Percentiles rank a stretch among this genome's conserved stretches.
Conservation (phyloP, 371 early-diverging fungal genomes). For the Paramicrosporidium saccamoebae region DNA sequence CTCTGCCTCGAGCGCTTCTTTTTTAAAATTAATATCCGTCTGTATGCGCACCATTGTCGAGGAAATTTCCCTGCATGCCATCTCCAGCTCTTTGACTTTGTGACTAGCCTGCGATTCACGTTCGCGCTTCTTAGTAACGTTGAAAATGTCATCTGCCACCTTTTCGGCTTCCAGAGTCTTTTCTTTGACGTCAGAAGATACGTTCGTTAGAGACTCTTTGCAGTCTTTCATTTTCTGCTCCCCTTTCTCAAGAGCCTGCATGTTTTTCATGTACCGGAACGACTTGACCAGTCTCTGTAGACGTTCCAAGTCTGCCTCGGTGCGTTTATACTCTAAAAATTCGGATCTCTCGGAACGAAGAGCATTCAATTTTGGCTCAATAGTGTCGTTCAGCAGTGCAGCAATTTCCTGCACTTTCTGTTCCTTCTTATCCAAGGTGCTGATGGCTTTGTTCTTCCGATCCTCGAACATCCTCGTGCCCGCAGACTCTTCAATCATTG, state of each 20-base stretch:
- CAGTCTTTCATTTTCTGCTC: conserved; percentile 1
- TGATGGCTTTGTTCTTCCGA: conserved; percentile 72
- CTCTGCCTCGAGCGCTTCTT: conserved; percentile 37
- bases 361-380: conserved; percentile 67
- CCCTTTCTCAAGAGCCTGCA: neutral
- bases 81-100: conserved; percentile 23
- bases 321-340: conserved; percentile 67
- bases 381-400: conserved; percentile 43
- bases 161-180: too few species aligned
- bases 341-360: conserved; percentile 56
- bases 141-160: too few species aligned
- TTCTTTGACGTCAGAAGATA: too few species aligned
- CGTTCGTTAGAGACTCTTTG: too few species aligned
- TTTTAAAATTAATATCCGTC: conserved; percentile 37
- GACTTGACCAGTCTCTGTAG: conserved; percentile 39
- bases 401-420: conserved; percentile 70
- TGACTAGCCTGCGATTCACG: too few species aligned
- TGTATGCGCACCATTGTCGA: conserved; percentile 36
- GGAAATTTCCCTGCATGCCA: conserved; percentile 21
- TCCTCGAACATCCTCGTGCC: conserved; percentile 95
- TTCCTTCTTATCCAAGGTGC: conserved; percentile 81
- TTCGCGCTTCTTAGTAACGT: too few species aligned
- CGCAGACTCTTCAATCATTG: conserved; percentile 95
- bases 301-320: conserved; percentile 50
- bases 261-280: conserved; percentile 22